phyloP scores from a whole-genome alignment of 1,284 basidiomycete genomes.

The Leccinum pachyderme region DNA sequence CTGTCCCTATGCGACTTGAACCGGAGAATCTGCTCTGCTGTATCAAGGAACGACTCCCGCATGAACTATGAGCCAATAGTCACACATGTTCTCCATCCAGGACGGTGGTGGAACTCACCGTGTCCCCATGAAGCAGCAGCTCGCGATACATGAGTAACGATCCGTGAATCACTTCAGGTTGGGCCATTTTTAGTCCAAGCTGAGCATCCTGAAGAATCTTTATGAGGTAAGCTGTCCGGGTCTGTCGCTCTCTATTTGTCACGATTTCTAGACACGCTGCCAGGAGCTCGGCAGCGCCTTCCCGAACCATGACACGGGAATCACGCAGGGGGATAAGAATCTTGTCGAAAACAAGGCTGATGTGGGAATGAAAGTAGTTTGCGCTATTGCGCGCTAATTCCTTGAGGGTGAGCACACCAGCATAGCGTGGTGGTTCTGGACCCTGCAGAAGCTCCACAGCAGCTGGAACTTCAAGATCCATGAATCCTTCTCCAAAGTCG shows the following conservation, averaged over 20 bases:
- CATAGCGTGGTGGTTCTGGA: slow-evolving; percentile 75
- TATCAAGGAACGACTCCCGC: slow-evolving; percentile 86
- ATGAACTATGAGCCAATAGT: slow-evolving; percentile 65
- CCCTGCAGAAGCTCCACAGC: slow-evolving; percentile 79
- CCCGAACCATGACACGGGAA: slow-evolving; percentile 79
- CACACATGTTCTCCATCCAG: slow-evolving; percentile 4
- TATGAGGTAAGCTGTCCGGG: slow-evolving; percentile 64
- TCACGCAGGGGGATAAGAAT: slow-evolving; percentile 88
- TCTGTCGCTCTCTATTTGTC: slow-evolving; percentile 66
- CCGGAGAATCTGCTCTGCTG: slow-evolving; percentile 88
- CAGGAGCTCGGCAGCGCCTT: slow-evolving; percentile 88
- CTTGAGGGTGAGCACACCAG: slow-evolving; percentile 86
- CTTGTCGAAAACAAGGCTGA: slow-evolving; percentile 85
- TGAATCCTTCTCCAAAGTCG: slow-evolving; percentile 82
- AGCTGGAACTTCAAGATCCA: slow-evolving; percentile 81
- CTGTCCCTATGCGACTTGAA: slow-evolving; percentile 88
- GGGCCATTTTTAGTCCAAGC: slow-evolving; percentile 76
- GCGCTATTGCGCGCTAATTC: slow-evolving; percentile 88
- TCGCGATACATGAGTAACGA: slow-evolving; percentile 92
- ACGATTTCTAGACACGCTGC: slow-evolving; percentile 89
- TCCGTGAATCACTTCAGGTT: slow-evolving; percentile 89
- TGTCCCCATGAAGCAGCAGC: slow-evolving; percentile 89
- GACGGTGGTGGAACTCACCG: slow-evolving; percentile 50
- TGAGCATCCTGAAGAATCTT: slow-evolving; percentile 90
- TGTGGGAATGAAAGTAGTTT: slow-evolving; percentile 83